A percentile compares a stretch with the other conserved stretches of the same genome.
phyloP scores from a whole-genome alignment of 768 basidiomycete genomes.

The Calocybe cyanea region DNA sequence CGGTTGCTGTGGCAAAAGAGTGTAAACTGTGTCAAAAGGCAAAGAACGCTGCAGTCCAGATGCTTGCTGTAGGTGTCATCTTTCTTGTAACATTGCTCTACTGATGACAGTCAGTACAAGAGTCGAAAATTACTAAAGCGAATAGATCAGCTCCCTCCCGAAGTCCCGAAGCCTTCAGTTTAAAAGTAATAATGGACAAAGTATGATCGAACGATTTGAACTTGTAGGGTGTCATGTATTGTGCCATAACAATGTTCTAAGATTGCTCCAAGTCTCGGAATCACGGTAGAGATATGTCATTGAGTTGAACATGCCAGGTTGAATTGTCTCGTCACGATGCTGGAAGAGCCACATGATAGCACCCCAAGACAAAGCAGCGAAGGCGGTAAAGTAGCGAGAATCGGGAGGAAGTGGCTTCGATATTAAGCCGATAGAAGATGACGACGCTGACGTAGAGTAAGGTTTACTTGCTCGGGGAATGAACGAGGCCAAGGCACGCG shows the following conservation, averaged over 20 bases:
- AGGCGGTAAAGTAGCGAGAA: slow-evolving; percentile 77
- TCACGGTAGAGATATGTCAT: slow-evolving; percentile 96
- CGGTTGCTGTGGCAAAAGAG: slow-evolving; percentile 35
- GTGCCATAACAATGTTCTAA: slow-evolving; percentile 88
- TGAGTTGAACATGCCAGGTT: slow-evolving; percentile 94
- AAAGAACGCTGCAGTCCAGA: slow-evolving; percentile 58
- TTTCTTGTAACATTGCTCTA: not conserved
- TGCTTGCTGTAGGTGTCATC: slow-evolving; percentile 54
- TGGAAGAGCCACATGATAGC: slow-evolving; percentile 96
- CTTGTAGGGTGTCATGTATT: slow-evolving; percentile 54
- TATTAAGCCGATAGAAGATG: slow-evolving; percentile 35
- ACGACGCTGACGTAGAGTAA: slow-evolving; percentile 43
- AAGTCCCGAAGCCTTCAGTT: slow-evolving; percentile 11
- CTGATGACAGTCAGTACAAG: slow-evolving; percentile 49
- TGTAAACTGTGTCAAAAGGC: slow-evolving; percentile 60
- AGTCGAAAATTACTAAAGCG: slow-evolving; percentile 50
- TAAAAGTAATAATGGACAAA: not conserved
- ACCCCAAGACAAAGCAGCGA: slow-evolving; percentile 90
- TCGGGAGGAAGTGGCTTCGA: slow-evolving; percentile 80
- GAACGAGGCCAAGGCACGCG: slow-evolving; percentile 88
- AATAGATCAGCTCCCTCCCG: slow-evolving; percentile 41
- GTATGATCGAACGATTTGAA: not conserved
- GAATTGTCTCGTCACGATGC: slow-evolving; percentile 83
- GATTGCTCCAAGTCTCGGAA: slow-evolving; percentile 79
- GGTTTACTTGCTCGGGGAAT: slow-evolving; percentile 71